Conservation (phyloP, 345 rosid genomes). For the Heritiera littoralis region DNA sequence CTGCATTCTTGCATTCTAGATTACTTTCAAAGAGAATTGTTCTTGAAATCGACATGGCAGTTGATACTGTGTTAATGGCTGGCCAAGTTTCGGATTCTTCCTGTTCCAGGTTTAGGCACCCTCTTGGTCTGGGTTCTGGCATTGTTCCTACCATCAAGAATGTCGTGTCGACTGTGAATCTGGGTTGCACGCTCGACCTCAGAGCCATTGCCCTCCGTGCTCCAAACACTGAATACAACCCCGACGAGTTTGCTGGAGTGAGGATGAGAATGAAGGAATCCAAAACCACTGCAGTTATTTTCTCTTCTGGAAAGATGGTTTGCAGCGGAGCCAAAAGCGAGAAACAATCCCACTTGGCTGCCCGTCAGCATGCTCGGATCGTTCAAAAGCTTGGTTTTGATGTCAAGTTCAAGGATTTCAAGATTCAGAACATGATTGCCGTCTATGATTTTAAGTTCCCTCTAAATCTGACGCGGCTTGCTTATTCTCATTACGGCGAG, state of each 20-base stretch:
- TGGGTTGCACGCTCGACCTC: conserved; percentile 79
- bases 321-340: conserved; percentile 95
- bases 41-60: not conserved
- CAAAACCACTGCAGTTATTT: conserved; percentile 82
- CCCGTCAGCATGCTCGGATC: conserved; percentile 87
- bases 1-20: not conserved
- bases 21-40: not conserved
- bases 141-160: conserved; percentile 70
- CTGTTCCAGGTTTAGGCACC: conserved; percentile 27
- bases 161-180: conserved; percentile 77
- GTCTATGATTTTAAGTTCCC: conserved; percentile 81
- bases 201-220: conserved; percentile 80
- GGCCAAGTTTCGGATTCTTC: conserved; percentile 53
- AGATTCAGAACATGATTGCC: conserved; percentile 88
- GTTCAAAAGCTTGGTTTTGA: conserved; percentile 89
- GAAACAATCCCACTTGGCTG: conserved; percentile 74
- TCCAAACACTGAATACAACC: conserved; percentile 83
- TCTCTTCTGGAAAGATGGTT: conserved; percentile 98
- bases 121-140: not conserved
- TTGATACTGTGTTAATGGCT: conserved; percentile 36
- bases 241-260: conserved; percentile 89
- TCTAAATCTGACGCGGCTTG: conserved; percentile 80
- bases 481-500: conserved; percentile 80
- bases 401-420: conserved; percentile 92
- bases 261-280: conserved; percentile 73